Evolutionary conservation across 805 yeast species (phyloP), one percentile per base, ranked within the genome.

Genomic region (Yueomyces sinensis): DNA sequence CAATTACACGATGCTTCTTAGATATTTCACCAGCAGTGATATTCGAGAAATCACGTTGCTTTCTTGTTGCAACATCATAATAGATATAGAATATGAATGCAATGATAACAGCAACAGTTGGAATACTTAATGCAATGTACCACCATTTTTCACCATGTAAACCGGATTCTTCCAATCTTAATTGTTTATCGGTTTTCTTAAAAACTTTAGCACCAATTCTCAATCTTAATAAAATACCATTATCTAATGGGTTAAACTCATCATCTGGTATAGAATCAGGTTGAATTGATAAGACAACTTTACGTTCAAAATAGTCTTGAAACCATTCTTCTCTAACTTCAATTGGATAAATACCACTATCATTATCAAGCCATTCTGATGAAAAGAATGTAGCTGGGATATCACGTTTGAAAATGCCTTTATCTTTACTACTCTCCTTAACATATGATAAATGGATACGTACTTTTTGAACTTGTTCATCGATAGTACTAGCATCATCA

Each of bases 231-330:
- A 65, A 50, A 3, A 80, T 69, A 17, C 76, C 74, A 43, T 70
- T 63, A 31, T 62, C 52, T 41, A 72, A 41, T 13, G 72, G 60
- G 40, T 72, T 65, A 49, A 79, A 79, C 2, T 77, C 87, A 3
- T 76, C 82, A 52, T 77, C 84, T 3, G 63, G 48, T 14, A 76
- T 63, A 32, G 62, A 62, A 36, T 74, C 78, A 1, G 93, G 89
- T 56, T 86, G 95, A 32, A 84, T 66, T 2, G 87, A 65, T 29
- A 84, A 57, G 33, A 76, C 62, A 11, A 81, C 75, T 41, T 69
- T 68, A 46, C 70, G 72, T 38, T 62, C 60, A 44, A 64, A 70
- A 43, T 61, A 54, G 3, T 68, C 76, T 27, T 62, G 63, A 22
- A 83, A 58, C 87, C 93, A 83, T 11, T 66, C 73, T 36, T 70